A percentile compares a stretch with the other conserved stretches of the same genome.
Evolutionary conservation across 2,329 filamentous ascomycete genomes (phyloP).

Genomic region (Diplocarpon rosae): DNA sequence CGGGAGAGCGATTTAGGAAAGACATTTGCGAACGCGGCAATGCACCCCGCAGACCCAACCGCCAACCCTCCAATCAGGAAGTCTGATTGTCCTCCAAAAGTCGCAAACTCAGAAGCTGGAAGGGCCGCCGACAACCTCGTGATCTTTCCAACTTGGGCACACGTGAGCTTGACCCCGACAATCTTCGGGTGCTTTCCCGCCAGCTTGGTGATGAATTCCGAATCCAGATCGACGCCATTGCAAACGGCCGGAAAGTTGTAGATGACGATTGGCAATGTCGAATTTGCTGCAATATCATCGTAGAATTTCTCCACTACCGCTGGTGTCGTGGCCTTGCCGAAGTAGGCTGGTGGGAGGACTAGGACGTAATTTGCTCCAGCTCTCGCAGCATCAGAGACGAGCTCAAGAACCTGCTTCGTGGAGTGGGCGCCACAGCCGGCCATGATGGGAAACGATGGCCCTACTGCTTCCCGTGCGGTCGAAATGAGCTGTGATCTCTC

Average conservation of each 20-base stretch:
- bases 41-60: slow-evolving; percentile 42
- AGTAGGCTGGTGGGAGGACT: slow-evolving; percentile 39
- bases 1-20: no score
- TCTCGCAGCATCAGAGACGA: slow-evolving; percentile 34
- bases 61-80: slow-evolving; percentile 44
- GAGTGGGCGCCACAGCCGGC: no score
- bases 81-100: slow-evolving; percentile 48
- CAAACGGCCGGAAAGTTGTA: slow-evolving; percentile 45
- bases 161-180: slow-evolving; percentile 45
- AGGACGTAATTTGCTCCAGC: slow-evolving; percentile 40
- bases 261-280: slow-evolving; percentile 36
- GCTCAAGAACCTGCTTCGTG: slow-evolving; percentile 37
- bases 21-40: no score
- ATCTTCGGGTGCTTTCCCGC: slow-evolving; percentile 37
- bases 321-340: slow-evolving; percentile 37
- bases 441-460: no score
- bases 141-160: slow-evolving; percentile 43
- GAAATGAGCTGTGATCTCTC: no score
- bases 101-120: slow-evolving; percentile 36
- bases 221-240: slow-evolving; percentile 43
- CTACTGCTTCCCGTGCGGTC: no score
- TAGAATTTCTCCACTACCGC: slow-evolving; percentile 38
- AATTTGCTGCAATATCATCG: slow-evolving; percentile 31
- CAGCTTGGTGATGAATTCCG: slow-evolving; percentile 37
- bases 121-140: slow-evolving; percentile 38